Conservation (phyloP, 495 filamentous ascomycete species). For the Amniculicola lignicola region DNA sequence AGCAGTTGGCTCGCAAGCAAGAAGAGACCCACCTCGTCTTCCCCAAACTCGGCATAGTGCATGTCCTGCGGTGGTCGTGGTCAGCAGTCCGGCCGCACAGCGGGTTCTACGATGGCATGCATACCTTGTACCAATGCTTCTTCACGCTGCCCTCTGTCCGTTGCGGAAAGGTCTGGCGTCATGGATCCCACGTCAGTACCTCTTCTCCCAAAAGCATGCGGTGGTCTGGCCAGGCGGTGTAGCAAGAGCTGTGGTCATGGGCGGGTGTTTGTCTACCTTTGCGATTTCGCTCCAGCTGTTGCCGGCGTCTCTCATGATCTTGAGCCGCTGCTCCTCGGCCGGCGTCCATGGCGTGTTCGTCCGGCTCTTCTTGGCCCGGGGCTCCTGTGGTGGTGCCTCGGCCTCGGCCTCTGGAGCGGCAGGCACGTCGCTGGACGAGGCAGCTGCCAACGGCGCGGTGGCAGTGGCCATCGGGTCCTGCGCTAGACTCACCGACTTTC, state of each 20-base stretch:
- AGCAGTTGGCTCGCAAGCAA: constrained; percentile 26
- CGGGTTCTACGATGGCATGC: constrained; percentile 29
- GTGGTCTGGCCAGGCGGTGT: constrained; percentile 8
- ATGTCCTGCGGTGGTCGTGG: constrained; percentile 64
- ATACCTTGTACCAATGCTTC: constrained; percentile 99
- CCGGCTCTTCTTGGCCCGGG: constrained; percentile 81
- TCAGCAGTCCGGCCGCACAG: constrained; percentile 20
- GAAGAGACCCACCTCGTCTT: constrained; percentile 76
- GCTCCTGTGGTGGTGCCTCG: constrained; percentile 43
- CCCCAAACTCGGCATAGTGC: constrained; percentile 98
- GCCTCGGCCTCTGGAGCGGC: constrained; percentile 41
- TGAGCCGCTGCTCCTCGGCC: constrained; percentile 85
- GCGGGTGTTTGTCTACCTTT: constrained; percentile 59
- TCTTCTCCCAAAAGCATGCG: constrained; percentile 15
- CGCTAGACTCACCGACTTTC: constrained; percentile 26
- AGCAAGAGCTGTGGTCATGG: neutral
- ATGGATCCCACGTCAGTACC: constrained; percentile 36
- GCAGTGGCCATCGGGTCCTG: constrained; percentile 23
- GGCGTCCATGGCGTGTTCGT: constrained; percentile 99
- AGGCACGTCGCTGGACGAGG: constrained; percentile 11
- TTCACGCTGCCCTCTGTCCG: constrained; percentile 97
- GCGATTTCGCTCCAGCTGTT: constrained; percentile 97
- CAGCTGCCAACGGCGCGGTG: constrained; percentile 5
- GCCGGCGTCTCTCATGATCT: constrained; percentile 88
- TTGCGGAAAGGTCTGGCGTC: constrained; percentile 74